phyloP scores from a whole-genome alignment of 148 eudicot species.

The Camellia lanceoleosa region DNA sequence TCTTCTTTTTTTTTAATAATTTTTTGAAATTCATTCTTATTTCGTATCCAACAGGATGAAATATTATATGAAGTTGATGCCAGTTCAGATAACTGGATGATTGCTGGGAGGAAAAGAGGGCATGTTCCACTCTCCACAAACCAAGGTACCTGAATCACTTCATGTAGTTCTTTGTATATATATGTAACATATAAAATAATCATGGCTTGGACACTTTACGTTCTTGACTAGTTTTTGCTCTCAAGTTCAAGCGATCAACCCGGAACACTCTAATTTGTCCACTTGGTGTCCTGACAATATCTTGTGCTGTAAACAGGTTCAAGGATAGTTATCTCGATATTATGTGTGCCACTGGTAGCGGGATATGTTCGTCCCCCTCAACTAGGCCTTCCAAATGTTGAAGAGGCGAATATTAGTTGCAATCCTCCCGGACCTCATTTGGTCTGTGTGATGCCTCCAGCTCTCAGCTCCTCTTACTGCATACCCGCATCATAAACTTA shows the following conservation, averaged over 20 bases:
- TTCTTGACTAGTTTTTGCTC: too few species aligned
- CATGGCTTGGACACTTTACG: too few species aligned
- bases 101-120: conserved; percentile 97
- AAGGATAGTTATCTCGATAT: conserved; percentile 66
- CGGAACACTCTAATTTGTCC: background rate
- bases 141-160: conserved; percentile 50
- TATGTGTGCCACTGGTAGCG: conserved; percentile 82
- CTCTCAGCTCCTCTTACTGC: conserved; percentile 89
- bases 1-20: background rate
- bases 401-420: conserved; percentile 68
- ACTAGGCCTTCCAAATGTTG: conserved; percentile 66
- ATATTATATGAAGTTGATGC: conserved; percentile 85
- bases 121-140: conserved; percentile 65
- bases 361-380: conserved; percentile 96
- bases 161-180: background rate
- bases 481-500: conserved; percentile 50
- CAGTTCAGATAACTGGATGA: conserved; percentile 94
- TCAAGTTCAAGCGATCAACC: background rate
- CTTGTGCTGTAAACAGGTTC: conserved; percentile 54
- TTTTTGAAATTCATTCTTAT: background rate
- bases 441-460: conserved; percentile 87
- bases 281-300: background rate
- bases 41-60: conserved; percentile 50
- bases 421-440: conserved; percentile 97
- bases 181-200: too few species aligned